These are phyloP conservation scores for Puccinia novopanici DNA, from an alignment of 1,284 basidiomycete species.

Conservation along the genomic window DNA sequence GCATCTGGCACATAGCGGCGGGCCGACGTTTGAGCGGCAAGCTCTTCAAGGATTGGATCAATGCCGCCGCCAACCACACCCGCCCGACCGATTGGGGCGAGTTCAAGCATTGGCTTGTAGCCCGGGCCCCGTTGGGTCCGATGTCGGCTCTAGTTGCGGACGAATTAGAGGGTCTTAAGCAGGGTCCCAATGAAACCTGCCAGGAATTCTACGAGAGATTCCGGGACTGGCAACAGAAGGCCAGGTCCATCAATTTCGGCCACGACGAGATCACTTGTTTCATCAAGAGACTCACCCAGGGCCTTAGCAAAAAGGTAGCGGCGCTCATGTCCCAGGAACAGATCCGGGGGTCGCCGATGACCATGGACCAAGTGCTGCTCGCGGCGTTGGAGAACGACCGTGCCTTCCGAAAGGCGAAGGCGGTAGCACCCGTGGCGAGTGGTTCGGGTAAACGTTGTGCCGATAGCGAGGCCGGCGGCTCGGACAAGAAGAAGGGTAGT, in stretches of 20 bases:
- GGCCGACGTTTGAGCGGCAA: neutral
- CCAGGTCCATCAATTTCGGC: neutral
- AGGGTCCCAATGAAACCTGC: neutral
- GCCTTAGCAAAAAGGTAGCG: neutral
- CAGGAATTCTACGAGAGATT: neutral
- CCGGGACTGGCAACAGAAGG: neutral
- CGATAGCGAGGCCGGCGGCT: neutral
- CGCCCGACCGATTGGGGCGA: neutral
- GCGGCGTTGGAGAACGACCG: neutral
- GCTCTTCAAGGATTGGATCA: neutral
- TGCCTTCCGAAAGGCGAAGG: neutral
- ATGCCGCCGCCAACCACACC: neutral
- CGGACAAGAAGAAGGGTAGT: neutral
- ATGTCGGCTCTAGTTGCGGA: neutral
- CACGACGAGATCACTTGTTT: neutral
- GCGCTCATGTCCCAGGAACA: neutral
- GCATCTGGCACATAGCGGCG: neutral
- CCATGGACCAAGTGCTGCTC: neutral
- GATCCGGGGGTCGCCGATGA: neutral
- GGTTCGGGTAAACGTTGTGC: neutral
- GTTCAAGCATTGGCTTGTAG: neutral
- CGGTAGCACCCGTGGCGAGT: neutral
- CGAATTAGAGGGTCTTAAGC: neutral
- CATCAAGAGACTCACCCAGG: neutral
- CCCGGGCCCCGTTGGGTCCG: neutral